Evolutionary conservation across 192 early-diverging fungal genomes (phyloP).

Genomic region (Podila epicladia): DNA sequence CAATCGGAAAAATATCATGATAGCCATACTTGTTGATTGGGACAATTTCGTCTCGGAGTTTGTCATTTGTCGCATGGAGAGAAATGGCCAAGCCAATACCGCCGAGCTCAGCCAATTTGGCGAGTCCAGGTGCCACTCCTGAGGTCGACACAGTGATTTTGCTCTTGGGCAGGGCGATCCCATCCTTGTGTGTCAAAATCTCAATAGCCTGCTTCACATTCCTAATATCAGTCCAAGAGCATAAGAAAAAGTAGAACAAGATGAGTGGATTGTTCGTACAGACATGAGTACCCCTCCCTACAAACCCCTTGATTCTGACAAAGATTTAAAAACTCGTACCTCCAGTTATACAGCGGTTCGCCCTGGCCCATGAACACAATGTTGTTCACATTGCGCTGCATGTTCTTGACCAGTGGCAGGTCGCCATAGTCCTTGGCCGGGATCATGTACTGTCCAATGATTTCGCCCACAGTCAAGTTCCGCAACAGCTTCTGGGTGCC

Average conservation of each 20-base stretch:
- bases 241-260: background rate
- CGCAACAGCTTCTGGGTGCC: conserved; percentile 87
- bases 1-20: background rate
- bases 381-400: conserved; percentile 71
- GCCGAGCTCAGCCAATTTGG: conserved; percentile 75
- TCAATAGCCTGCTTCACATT: conserved; percentile 68
- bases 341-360: conserved; percentile 89
- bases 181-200: conserved; percentile 65
- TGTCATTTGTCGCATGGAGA: conserved; percentile 85
- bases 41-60: conserved; percentile 79
- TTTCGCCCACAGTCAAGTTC: conserved; percentile 78
- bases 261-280: background rate
- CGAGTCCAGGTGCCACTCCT: conserved; percentile 85
- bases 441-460: conserved; percentile 76
- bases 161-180: conserved; percentile 72
- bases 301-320: too few relatives aligned
- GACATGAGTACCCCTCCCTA: background rate
- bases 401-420: conserved; percentile 61
- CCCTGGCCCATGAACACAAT: conserved; percentile 96
- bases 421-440: conserved; percentile 65
- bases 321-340: conserved; percentile 28
- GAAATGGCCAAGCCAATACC: conserved; percentile 82
- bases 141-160: conserved; percentile 88
- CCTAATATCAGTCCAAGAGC: conserved; percentile 13
- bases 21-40: conserved; percentile 76